phyloP scores from a whole-genome alignment of 257 asterid species.

The Coffea canephora region DNA sequence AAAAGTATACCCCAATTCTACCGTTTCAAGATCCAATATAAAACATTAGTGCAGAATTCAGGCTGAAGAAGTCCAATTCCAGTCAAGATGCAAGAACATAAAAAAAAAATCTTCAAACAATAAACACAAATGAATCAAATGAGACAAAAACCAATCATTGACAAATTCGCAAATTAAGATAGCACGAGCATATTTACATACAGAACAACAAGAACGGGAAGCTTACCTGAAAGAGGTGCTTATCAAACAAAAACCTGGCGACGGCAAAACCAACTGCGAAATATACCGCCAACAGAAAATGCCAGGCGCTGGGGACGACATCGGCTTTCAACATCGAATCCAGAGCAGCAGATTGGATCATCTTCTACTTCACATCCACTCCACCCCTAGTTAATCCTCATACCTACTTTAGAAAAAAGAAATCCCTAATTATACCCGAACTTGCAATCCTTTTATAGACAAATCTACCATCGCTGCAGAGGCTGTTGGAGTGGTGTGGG shows the following conservation, averaged over 20 bases:
- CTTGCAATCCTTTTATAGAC: neutral
- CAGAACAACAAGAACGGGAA: constrained; percentile 3
- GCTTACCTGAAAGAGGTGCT: constrained; percentile 73
- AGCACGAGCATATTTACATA: neutral
- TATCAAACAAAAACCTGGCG: constrained; percentile 73
- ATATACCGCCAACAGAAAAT: constrained; percentile 47
- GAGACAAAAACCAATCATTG: neutral
- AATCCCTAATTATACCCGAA: neutral
- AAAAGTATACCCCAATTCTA: neutral
- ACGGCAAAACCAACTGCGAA: constrained; percentile 59
- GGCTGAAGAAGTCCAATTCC: neutral
- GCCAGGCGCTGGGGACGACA: constrained; percentile 48
- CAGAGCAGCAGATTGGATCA: constrained; percentile 33
- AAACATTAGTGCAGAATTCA: neutral
- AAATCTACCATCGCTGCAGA: neutral
- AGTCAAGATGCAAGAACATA: neutral
- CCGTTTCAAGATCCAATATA: constrained; percentile 5
- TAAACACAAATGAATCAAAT: neutral
- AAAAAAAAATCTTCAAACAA: neutral
- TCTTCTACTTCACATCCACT: constrained; percentile 8
- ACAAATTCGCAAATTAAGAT: neutral
- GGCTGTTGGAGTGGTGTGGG: neutral
- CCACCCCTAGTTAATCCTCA: constrained; percentile 11
- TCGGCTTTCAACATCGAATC: constrained; percentile 49
- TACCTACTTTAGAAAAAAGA: neutral